Base-by-base conservation (phyloP, 2,329 filamentous ascomycete genomes). In the Bipolaris zeicola region DNA sequence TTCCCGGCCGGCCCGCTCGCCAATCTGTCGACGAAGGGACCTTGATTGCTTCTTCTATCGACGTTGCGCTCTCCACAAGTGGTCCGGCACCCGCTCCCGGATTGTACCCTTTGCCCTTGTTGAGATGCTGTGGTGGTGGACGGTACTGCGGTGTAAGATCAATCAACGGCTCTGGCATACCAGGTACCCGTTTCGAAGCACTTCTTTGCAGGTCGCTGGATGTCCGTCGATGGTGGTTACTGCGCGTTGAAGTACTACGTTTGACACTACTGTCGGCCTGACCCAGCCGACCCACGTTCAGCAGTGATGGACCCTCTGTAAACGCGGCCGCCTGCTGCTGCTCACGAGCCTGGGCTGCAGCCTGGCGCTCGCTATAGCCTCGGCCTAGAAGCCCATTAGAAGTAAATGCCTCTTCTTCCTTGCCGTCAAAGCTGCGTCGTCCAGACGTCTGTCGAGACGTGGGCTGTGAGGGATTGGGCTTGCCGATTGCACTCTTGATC, bases 71-170 rank as follows among this genome's bases (percentile, higher is more conserved):
- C 28, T 81, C 79, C 20, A 82, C 77, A 5, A 82, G 70, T 1
- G 76, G 77, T 3, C 79, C 79, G 1, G 75, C 60, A 6, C 72
- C 52, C 2, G 68, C 65, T 7, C 76, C 75, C 1, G 73, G 73
- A 3, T 66, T 59, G 66, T 72, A 79, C 3, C 85, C 85, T 55
- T 81, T 82, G 7, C 85, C 85, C 57, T 82, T 82, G 14, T 82
- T 79, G 46, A 79, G 75, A 67, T 82, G 82, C 71, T 88, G 81
- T 16, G 87, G 87, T 6, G 87, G 82, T 59, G 89, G 87, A 47
- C 83, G 80, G 67, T 88, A 89, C 46, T 81, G 79, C 0, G 87
- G 86, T 0, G 86, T 87, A 38, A 92, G 80, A 66, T 90, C 89
- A 28, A 92, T 76, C 5, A 92, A 80, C 1, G 89, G 89, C 59